Evolutionary conservation across 1,139 yeast species (phyloP), one percentile per base, ranked within the genome.

Genomic region (Hanseniaspora sp.): DNA sequence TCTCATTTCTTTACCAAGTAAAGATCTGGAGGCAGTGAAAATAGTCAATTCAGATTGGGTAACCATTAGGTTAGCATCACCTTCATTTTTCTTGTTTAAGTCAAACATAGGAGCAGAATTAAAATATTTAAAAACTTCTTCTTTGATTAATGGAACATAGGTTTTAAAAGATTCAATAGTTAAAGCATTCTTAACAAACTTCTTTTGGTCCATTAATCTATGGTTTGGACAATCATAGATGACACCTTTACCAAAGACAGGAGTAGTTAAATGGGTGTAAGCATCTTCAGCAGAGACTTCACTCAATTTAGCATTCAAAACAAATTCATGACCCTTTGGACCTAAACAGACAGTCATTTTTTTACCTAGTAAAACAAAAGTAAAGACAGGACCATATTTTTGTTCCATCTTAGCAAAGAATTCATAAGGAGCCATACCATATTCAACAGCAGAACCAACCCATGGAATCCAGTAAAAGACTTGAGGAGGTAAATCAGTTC

Each of bases 241-340:
- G 55, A 92, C 98, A 61, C 97, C 98, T 67, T 88, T 81, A 62
- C 98, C 98, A 64, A 92, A 92, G 31, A 88, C 96, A 17, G 98
- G 98, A 12, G 97, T 92, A 35, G 98, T 92, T 70, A 92, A 77
- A 68, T 90, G 96, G 59, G 83, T 77, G 73, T 92, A 92, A 39
- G 97, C 97, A 52, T 84, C 97, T 69, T 92, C 97, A 54, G 98
- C 98, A 57, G 90, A 82, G 33, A 90, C 97, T 62, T 88, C 95
- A 35, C 82, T 79, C 55, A 86, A 76, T 70, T 86, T 90, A 48
- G 96, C 88, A 70, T 94, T 94, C 63, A 92, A 80, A 49, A 92
- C 87, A 68, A 92, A 90, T 69, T 92, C 98, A 69, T 94, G 96
- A 60, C 98, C 98, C 71, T 86, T 86, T 61, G 97, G 96, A 51